Evolutionary conservation across 2,329 filamentous ascomycete genomes (phyloP).

Genomic region (Xylariaceae sp.): DNA sequence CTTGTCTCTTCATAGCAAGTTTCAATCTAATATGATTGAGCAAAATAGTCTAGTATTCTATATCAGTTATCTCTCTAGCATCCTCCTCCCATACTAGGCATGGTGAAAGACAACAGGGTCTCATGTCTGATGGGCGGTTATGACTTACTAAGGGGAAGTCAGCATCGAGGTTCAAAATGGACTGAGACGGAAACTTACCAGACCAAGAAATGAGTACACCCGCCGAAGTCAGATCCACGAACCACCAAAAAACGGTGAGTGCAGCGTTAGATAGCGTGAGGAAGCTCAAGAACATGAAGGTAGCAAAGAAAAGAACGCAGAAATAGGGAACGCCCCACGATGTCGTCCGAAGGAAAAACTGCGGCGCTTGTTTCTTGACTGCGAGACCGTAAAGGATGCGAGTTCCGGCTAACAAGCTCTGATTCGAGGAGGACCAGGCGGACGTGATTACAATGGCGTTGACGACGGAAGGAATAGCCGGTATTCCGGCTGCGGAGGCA

Average conservation of each 20-base stretch:
- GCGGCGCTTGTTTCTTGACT: constrained; percentile 56
- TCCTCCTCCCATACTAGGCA: too few species aligned
- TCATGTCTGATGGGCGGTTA: too few species aligned
- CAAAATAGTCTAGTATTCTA: constrained; percentile 40
- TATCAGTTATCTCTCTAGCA: too few species aligned
- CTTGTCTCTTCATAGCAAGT: constrained; percentile 53
- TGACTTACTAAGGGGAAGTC: too few species aligned
- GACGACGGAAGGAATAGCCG: constrained; percentile 66
- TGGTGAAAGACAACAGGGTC: too few species aligned
- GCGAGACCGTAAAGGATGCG: constrained; percentile 60
- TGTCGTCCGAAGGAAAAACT: constrained; percentile 52
- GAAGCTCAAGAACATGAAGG: constrained; percentile 57
- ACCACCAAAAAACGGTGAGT: constrained; percentile 64
- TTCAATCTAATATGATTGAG: constrained; percentile 58
- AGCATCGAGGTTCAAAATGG: too few species aligned
- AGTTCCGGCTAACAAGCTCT: constrained; percentile 59
- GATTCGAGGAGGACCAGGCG: constrained; percentile 68
- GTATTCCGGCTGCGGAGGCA: constrained; percentile 64
- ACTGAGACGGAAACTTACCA: too few species aligned
- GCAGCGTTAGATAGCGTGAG: constrained; percentile 56
- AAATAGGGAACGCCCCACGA: constrained; percentile 55
- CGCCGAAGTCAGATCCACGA: constrained; percentile 59
- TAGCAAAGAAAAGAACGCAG: constrained; percentile 51
- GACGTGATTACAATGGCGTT: constrained; percentile 75
- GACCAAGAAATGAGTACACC: constrained; percentile 65